phyloP scores from a whole-genome alignment of 1,284 basidiomycete species.

The Sutorius eximius region DNA sequence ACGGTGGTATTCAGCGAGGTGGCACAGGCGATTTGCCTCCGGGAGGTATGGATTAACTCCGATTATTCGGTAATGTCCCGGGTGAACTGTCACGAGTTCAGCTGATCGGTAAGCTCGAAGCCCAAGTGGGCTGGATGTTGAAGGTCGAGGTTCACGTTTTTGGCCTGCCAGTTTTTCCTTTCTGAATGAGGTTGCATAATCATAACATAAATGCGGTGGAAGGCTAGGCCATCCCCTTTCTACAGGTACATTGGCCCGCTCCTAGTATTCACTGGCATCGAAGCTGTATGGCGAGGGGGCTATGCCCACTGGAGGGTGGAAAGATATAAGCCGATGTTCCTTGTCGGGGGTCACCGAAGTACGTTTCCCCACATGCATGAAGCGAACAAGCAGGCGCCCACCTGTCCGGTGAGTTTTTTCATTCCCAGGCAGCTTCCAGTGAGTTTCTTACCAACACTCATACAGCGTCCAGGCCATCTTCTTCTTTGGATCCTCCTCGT shows the following conservation, averaged over 20 bases:
- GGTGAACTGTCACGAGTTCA: not conserved
- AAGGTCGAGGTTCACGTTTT: not conserved
- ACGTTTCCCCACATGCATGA: not conserved
- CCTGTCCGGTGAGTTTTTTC: not conserved
- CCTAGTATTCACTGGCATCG: not conserved
- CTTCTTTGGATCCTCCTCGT: not conserved
- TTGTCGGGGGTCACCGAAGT: not conserved
- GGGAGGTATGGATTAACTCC: not conserved
- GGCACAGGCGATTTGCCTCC: not conserved
- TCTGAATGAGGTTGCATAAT: not conserved
- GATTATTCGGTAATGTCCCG: too few species aligned
- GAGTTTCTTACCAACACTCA: not conserved
- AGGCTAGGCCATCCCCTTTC: not conserved
- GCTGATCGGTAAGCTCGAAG: not conserved
- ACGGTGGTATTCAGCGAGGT: not conserved
- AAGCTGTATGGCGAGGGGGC: not conserved
- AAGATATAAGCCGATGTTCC: conserved; percentile 9
- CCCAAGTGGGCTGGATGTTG: not conserved
- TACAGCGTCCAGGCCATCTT: not conserved
- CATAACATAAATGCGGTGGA: not conserved
- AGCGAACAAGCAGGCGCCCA: not conserved
- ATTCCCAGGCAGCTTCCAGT: conserved; percentile 4
- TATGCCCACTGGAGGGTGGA: conserved; percentile 14
- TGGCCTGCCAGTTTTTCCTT: not conserved
- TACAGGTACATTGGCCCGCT: not conserved